These are phyloP conservation scores for Neofusicoccum kwambonambiense DNA, from an alignment of 2,329 filamentous ascomycete genomes.

Conservation along the genomic window DNA sequence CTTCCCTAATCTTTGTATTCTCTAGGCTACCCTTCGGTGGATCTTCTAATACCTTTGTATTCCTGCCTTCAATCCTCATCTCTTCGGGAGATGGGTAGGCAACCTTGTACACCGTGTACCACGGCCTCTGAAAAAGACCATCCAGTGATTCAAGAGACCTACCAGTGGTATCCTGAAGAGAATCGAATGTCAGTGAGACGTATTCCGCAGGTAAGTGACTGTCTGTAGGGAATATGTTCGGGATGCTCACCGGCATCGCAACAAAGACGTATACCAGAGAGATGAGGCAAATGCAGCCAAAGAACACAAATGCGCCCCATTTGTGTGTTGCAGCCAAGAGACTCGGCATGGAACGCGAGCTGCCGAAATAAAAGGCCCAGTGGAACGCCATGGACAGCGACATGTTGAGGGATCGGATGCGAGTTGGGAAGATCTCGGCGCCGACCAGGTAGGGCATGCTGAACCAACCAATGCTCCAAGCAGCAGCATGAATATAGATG, in stretches of 20 bases:
- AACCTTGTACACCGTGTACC: slow-evolving; percentile 21
- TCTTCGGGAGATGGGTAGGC: slow-evolving; percentile 22
- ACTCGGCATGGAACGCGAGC: slow-evolving; percentile 36
- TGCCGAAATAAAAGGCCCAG: slow-evolving; percentile 39
- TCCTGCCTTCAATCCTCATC: not conserved
- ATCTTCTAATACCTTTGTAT: not conserved
- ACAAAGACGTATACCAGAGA: slow-evolving; percentile 35
- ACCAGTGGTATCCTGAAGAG: slow-evolving; percentile 22
- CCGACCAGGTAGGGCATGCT: slow-evolving; percentile 47
- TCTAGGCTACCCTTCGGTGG: not conserved
- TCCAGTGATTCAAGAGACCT: slow-evolving; percentile 24
- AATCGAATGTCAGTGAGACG: not conserved
- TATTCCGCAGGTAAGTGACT: too few relatives aligned
- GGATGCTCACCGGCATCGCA: slow-evolving; percentile 27
- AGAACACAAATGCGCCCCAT: slow-evolving; percentile 34
- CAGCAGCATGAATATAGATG: slow-evolving; percentile 46
- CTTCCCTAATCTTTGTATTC: not conserved
- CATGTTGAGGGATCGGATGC: slow-evolving; percentile 1
- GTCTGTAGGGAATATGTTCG: too few relatives aligned
- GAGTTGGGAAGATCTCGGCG: slow-evolving; percentile 44
- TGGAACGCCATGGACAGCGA: slow-evolving; percentile 34
- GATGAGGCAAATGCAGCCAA: slow-evolving; percentile 27
- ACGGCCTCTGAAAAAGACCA: slow-evolving; percentile 23
- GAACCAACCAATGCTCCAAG: slow-evolving; percentile 51
- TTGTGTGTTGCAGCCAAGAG: slow-evolving; percentile 33